phyloP scores from a whole-genome alignment of 192 early-diverging fungal species.

The Coemansia sp. region DNA sequence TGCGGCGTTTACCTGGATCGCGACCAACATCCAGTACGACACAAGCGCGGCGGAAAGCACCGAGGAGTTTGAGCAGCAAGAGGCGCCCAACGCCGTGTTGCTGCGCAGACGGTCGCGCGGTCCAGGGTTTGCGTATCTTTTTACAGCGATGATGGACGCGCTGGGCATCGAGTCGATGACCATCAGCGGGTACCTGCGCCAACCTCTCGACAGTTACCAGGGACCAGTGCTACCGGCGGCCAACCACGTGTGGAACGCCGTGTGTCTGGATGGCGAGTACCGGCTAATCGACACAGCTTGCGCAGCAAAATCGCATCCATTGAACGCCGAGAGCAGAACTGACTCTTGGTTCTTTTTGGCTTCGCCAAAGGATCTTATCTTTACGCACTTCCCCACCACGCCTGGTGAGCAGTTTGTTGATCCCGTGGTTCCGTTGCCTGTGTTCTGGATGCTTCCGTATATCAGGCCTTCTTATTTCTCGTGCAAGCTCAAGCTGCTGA shows the following conservation, averaged over 20 bases:
- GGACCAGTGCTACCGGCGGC: slow-evolving; percentile 47
- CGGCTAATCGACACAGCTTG: slow-evolving; percentile 51
- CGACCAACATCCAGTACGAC: slow-evolving; percentile 63
- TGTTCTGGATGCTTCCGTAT: slow-evolving; percentile 58
- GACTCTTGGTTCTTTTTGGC: slow-evolving; percentile 55
- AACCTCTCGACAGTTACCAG: slow-evolving; percentile 50
- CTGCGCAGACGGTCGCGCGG: slow-evolving; percentile 52
- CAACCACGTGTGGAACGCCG: slow-evolving; percentile 57
- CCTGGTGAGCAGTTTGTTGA: slow-evolving; percentile 50
- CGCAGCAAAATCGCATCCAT: slow-evolving; percentile 48
- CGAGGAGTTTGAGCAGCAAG: slow-evolving; percentile 48
- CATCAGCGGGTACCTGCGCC: slow-evolving; percentile 52
- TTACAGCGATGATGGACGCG: slow-evolving; percentile 50
- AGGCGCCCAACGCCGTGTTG: slow-evolving; percentile 41
- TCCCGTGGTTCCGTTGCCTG: slow-evolving; percentile 48
- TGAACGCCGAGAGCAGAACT: slow-evolving; percentile 39
- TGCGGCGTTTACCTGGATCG: slow-evolving; percentile 68
- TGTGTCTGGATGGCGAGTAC: slow-evolving; percentile 56
- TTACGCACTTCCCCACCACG: slow-evolving; percentile 49
- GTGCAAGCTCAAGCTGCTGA: slow-evolving; percentile 47
- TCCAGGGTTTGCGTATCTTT: slow-evolving; percentile 54
- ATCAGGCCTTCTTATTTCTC: slow-evolving; percentile 50
- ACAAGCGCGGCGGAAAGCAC: slow-evolving; percentile 36
- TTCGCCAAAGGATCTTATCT: slow-evolving; percentile 49
- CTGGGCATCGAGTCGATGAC: slow-evolving; percentile 52